Conservation (phyloP, 75 land plant species). For the Pseudotsuga menziesii region DNA sequence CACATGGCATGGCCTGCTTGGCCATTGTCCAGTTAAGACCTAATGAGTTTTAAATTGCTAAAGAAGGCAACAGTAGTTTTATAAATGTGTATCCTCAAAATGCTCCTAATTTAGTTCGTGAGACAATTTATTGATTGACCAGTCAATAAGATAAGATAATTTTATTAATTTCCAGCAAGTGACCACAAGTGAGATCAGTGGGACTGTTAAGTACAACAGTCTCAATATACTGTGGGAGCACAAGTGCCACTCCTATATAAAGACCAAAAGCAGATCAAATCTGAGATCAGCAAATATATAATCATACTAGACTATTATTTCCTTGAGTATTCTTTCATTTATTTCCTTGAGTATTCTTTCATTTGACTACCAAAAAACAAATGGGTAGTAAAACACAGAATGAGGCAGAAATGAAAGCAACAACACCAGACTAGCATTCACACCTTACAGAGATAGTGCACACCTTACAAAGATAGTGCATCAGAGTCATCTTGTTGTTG, state of each 20-base stretch:
- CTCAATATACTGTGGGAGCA: too few relatives aligned
- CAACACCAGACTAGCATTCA: conserved; percentile 4
- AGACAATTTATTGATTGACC: too few relatives aligned
- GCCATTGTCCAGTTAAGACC: background rate
- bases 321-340: too few relatives aligned
- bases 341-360: too few relatives aligned
- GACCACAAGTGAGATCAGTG: too few relatives aligned
- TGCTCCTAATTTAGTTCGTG: too few relatives aligned
- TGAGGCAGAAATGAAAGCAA: background rate
- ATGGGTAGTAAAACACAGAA: background rate
- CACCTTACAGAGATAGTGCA: conserved; percentile 88
- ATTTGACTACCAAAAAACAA: too few relatives aligned
- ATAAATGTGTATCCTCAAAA: background rate
- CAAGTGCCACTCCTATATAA: too few relatives aligned
- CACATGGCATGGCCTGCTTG: background rate
- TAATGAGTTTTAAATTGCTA: background rate
- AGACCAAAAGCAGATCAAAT: background rate
- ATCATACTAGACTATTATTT: background rate
- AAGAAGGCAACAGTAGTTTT: background rate
- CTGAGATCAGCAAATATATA: background rate
- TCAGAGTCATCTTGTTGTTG: conserved; percentile 91
- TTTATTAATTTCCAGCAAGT: too few relatives aligned
- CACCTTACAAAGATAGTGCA: conserved; percentile 99
- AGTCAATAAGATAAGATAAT: too few relatives aligned
- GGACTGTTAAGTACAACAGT: too few relatives aligned